These are phyloP conservation scores for Arctium lappa DNA, from an alignment of 129 eudicot genomes.

Conservation along the genomic window DNA sequence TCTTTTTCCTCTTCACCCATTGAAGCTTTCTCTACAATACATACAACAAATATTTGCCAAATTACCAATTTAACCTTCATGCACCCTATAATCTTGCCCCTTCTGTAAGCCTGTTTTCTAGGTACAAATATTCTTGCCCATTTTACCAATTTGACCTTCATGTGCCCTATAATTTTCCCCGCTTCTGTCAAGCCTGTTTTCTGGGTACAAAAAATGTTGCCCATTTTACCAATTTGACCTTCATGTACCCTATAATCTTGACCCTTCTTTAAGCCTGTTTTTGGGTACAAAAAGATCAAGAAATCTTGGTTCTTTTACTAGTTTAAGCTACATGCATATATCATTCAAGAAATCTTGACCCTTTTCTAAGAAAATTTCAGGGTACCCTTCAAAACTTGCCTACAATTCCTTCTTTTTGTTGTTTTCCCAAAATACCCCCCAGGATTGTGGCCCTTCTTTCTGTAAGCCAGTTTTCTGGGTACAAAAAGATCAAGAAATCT, in stretches of 20 bases:
- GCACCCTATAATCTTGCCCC: neutral
- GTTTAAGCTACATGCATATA: neutral
- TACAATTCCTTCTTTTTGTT: slow-evolving; percentile 7
- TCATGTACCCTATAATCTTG: neutral
- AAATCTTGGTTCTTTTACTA: neutral
- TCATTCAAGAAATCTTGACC: slow-evolving; percentile 4
- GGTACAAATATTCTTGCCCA: neutral
- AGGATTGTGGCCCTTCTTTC: no score
- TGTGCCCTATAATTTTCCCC: slow-evolving; percentile 1
- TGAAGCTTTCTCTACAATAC: slow-evolving; percentile 25
- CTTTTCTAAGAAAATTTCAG: neutral
- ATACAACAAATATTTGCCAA: slow-evolving; percentile 18
- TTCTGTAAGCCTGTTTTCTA: neutral
- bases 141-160: slow-evolving; percentile 14
- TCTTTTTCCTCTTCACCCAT: slow-evolving; percentile 15
- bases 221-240: neutral
- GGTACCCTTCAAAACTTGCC: neutral
- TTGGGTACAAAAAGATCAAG: slow-evolving; percentile 8
- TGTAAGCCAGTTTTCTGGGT: neutral
- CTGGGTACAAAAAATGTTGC: slow-evolving; percentile 7
- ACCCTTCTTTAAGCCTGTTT: neutral
- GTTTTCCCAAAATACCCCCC: no score
- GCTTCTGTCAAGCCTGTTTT: neutral
- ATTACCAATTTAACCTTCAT: neutral
- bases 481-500: neutral